Evolutionary conservation across 345 rosid species (phyloP).

Genomic region (Lagerstroemia speciosa): DNA sequence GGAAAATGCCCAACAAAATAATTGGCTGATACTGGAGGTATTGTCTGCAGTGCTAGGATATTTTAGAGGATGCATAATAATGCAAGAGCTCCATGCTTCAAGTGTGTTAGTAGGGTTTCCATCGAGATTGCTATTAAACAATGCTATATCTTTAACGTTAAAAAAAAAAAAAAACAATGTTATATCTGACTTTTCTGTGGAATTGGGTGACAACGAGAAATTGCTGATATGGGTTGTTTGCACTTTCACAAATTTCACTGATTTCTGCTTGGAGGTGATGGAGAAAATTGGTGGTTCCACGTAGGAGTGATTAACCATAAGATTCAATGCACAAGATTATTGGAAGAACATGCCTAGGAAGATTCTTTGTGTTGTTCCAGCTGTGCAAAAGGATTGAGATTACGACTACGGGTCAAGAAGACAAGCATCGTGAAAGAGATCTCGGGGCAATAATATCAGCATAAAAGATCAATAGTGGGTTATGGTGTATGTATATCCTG

Average conservation of each 20-base stretch:
- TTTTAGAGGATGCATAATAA: background rate
- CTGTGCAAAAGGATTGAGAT: background rate
- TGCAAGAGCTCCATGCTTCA: background rate
- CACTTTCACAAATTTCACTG: constrained; percentile 11
- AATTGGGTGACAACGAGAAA: background rate
- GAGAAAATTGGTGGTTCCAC: background rate
- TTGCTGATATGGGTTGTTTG: constrained; percentile 6
- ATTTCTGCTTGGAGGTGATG: constrained; percentile 2
- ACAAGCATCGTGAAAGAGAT: background rate
- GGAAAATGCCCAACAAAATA: background rate
- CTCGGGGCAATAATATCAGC: constrained; percentile 2
- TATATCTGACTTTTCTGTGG: background rate
- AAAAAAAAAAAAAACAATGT: no score
- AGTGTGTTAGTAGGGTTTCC: background rate
- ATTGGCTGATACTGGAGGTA: background rate
- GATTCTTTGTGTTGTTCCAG: constrained; percentile 8
- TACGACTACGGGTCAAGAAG: background rate
- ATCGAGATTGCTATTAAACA: no score
- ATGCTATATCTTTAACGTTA: background rate
- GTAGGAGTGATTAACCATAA: background rate
- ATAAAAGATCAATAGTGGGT: constrained; percentile 6
- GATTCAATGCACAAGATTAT: background rate
- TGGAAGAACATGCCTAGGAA: constrained; percentile 5
- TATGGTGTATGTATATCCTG: constrained; percentile 10
- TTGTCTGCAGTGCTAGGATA: background rate